These are phyloP conservation scores for Moesziomyces sp. DNA, from an alignment of 1,284 basidiomycete genomes.

Conservation along the genomic window DNA sequence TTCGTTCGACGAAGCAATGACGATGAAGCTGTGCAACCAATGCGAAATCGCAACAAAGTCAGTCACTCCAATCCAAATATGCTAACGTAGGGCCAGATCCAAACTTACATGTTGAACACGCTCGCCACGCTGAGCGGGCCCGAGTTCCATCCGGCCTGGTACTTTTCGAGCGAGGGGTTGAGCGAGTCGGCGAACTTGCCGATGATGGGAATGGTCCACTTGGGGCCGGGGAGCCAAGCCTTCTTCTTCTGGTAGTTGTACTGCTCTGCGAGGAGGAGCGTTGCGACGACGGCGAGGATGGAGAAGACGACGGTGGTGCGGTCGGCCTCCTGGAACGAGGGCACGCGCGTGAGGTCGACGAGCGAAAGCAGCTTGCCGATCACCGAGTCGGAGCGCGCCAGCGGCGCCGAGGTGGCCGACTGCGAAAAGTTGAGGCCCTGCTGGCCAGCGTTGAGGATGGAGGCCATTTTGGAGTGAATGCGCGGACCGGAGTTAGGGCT, in stretches of 20 bases:
- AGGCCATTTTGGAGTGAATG: constrained; percentile 25
- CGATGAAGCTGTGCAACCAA: constrained; percentile 59
- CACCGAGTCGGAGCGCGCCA: constrained; percentile 20
- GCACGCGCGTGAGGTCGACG: constrained; percentile 34
- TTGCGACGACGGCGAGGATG: constrained; percentile 53
- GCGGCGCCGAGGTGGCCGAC: constrained; percentile 10
- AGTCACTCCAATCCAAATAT: background rate
- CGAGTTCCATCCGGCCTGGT: constrained; percentile 65
- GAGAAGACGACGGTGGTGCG: constrained; percentile 53
- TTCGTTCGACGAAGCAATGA: constrained; percentile 65
- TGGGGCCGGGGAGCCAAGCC: constrained; percentile 60
- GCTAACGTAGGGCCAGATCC: background rate
- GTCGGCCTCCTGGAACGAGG: constrained; percentile 46
- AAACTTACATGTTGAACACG: constrained; percentile 65
- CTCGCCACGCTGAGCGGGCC: constrained; percentile 66
- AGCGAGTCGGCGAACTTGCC: constrained; percentile 67
- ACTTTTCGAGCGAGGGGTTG: constrained; percentile 65
- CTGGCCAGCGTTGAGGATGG: constrained; percentile 41
- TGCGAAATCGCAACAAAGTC: constrained; percentile 1
- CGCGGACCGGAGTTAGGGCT: constrained; percentile 6
- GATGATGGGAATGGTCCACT: constrained; percentile 67
- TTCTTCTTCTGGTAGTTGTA: constrained; percentile 61
- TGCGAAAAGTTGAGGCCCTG: constrained; percentile 43
- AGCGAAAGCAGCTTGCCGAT: constrained; percentile 38
- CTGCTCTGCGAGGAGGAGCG: constrained; percentile 58